These are phyloP conservation scores for Nicotiana paniculata DNA, from an alignment of 257 asterid genomes.

Conservation along the genomic window DNA sequence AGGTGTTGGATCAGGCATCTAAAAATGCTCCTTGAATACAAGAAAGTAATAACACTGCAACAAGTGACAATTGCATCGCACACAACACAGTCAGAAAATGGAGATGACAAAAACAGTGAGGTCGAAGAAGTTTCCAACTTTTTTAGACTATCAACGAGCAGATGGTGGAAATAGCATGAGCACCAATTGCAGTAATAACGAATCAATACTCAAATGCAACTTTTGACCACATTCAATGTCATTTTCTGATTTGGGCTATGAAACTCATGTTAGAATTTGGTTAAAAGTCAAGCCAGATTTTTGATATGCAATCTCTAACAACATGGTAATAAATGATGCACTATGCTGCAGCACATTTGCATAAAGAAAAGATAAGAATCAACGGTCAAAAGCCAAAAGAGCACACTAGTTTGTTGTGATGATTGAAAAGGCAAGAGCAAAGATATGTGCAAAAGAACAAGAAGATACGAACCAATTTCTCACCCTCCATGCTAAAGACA, in stretches of 20 bases:
- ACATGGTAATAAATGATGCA: background rate
- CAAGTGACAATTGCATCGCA: background rate
- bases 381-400: conserved; percentile 4
- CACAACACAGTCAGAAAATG: background rate
- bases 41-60: background rate
- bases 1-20: background rate
- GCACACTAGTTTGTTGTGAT: background rate
- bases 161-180: background rate
- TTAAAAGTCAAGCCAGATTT: background rate
- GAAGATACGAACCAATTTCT: background rate
- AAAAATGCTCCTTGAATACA: background rate
- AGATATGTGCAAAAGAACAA: background rate
- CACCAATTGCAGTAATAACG: background rate
- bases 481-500: background rate
- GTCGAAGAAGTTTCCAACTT: background rate
- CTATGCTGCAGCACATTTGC: background rate
- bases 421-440: background rate
- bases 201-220: background rate
- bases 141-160: background rate
- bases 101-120: background rate
- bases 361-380: background rate
- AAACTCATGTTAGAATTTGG: background rate
- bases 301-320: background rate
- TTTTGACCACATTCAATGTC: background rate
- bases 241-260: background rate